These are phyloP conservation scores for Rhodosporidiobolus sp. DNA, from an alignment of 768 basidiomycete genomes.

Conservation along the genomic window DNA sequence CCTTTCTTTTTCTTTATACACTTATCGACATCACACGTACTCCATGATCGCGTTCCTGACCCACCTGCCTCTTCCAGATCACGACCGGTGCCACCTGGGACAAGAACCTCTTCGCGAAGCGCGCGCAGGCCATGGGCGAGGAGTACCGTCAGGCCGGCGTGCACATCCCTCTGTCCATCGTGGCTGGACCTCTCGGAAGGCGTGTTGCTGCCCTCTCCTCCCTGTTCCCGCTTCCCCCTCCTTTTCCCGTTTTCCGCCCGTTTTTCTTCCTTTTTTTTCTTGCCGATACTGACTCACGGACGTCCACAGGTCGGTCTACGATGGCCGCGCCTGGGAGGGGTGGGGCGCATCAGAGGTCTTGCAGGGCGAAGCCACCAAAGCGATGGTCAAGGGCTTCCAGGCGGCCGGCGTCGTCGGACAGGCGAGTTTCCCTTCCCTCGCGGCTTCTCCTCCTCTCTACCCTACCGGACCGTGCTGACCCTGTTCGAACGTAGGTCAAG, in stretches of 20 bases:
- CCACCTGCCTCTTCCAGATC: no score
- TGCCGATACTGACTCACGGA: no score
- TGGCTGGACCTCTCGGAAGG: slow-evolving; percentile 12
- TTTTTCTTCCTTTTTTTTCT: no score
- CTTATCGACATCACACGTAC: no score
- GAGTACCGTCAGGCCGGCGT: slow-evolving; percentile 84
- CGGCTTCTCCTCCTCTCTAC: slow-evolving; percentile 46
- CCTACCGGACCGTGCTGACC: slow-evolving; percentile 56
- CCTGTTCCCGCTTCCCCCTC: no score
- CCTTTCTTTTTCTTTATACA: no score
- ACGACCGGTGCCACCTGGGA: slow-evolving; percentile 80
- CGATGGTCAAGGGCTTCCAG: slow-evolving; percentile 37
- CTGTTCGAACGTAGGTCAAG: slow-evolving; percentile 46
- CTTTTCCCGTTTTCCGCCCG: no score
- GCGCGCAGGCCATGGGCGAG: slow-evolving; percentile 73
- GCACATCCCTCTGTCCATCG: slow-evolving; percentile 53
- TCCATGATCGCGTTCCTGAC: no score
- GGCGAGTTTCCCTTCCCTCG: slow-evolving; percentile 54
- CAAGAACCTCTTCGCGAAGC: slow-evolving; percentile 68
- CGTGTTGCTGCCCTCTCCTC: no score
- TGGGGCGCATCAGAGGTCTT: slow-evolving; percentile 25
- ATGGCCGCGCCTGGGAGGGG: slow-evolving; percentile 22
- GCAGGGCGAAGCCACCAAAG: slow-evolving; percentile 5
- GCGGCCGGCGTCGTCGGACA: slow-evolving; percentile 28
- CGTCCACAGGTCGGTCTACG: no score